Evolutionary conservation across 1,284 basidiomycete species (phyloP), one percentile per base, ranked within the genome.

Genomic region (Rhodotorula sp.): DNA sequence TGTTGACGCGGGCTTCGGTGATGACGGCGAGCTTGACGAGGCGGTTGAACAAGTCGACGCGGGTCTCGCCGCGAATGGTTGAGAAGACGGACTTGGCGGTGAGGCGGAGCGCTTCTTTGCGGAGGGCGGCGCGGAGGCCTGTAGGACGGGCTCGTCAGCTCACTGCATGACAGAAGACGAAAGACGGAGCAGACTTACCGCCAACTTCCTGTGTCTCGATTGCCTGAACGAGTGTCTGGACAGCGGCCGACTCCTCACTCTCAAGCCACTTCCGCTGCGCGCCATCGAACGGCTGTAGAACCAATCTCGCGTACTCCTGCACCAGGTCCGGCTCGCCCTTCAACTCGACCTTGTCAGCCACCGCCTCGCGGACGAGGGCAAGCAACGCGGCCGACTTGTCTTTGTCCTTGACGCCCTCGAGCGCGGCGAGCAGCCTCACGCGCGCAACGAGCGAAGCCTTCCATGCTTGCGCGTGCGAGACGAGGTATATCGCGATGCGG

Each of bases 391-490:
- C 83, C 22, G 87, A 81, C 79, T 91, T 92, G 24, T 84, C 83
- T 54, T 82, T 78, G 78, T 90, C 88, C 11, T 85, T 82, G n/a
- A 93, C 84, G 15, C 82, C 82, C 55, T 83, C 82, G 11, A 93
- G 78, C 30, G 85, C 84, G 52, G 81, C 81, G 32, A 97, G 82
- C 2, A 97, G 80, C 13, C 82, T 79, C 20, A 86, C 22, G 20
- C 67, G 62, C 17, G 65, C 34, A 2, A 30, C 87, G 86, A 47
- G 86, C 83, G 0, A 77, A 69, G 8, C 84, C 79, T 10, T 85
- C 77, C 90, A 86, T 9, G 86, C 86, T 48, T 86, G 84, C 59
- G 89, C 84, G 79, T 98, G 95, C 4, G 94, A 95, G 22, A 91
- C 81, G 2, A 97, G 79, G 80, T 86, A 95, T 78, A 89, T 92